A percentile compares a stretch with the other conserved stretches of the same genome.
phyloP scores from a whole-genome alignment of 1,139 yeast genomes.

The Saccharomyces hybrid region DNA sequence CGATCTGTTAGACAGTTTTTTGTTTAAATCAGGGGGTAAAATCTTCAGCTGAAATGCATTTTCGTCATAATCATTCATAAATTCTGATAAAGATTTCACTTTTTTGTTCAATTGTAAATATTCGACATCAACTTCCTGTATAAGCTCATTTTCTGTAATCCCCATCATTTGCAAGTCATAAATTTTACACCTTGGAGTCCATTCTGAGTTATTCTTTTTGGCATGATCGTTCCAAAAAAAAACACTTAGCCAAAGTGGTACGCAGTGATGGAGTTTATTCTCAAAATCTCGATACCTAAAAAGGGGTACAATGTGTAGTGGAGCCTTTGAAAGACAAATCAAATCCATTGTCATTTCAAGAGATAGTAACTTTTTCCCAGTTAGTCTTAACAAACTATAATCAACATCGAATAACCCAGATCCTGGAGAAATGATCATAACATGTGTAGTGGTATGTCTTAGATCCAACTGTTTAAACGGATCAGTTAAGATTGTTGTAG shows the following conservation, averaged over 20 bases:
- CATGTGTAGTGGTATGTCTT: conserved; percentile 79
- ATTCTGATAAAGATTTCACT: conserved; percentile 36
- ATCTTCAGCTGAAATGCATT: conserved; percentile 34
- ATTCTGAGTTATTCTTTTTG: conserved; percentile 38
- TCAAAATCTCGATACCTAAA: conserved; percentile 58
- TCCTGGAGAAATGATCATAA: conserved; percentile 82
- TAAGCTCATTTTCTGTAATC: conserved; percentile 78
- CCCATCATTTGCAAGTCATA: conserved; percentile 99
- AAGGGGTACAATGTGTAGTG: conserved; percentile 84
- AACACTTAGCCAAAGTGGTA: conserved; percentile 92
- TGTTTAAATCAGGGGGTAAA: neutral
- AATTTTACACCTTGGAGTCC: conserved; percentile 91
- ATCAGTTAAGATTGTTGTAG: conserved; percentile 69
- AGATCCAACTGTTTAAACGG: conserved; percentile 80
- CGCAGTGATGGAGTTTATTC: conserved; percentile 59
- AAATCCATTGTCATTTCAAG: conserved; percentile 84
- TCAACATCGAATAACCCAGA: conserved; percentile 92
- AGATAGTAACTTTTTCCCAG: conserved; percentile 66
- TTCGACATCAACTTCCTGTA: conserved; percentile 22
- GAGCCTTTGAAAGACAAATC: conserved; percentile 83
- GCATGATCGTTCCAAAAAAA: conserved; percentile 72
- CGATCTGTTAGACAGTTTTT: neutral
- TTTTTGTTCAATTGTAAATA: conserved; percentile 11
- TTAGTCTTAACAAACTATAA: conserved; percentile 61
- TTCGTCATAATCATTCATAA: conserved; percentile 58